Evolutionary conservation across 441 rosid genomes (phyloP), one percentile per base, ranked within the genome.

Genomic region (Populus hybrid): DNA sequence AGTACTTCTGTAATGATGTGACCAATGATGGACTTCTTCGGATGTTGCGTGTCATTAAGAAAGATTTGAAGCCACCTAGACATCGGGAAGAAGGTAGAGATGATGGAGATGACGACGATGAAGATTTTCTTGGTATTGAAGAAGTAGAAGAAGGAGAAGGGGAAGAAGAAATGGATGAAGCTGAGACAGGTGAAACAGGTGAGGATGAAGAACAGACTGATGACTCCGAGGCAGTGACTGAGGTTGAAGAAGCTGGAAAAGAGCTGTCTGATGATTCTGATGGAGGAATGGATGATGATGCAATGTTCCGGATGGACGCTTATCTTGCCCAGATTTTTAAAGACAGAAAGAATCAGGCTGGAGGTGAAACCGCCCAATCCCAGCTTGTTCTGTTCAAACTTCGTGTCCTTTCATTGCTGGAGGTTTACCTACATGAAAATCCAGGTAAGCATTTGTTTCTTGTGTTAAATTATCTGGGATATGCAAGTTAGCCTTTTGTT

Each of bases 221-320:
- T 85, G 93, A 96, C 80, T 90, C 92, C 3, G 96, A 92, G 86
- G 85, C 89, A 31, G 87, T 84, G 63, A 83, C 69, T 42, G 93
- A 89, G 42, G 82, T 78, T 64, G 88, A 85, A 82, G 86, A 85
- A 82, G 85, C 76, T 77, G 85, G 71, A 63, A 85, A 78, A 79
- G 91, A 86, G 77, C 74, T 42, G 72, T 69, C 83, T 6, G 97
- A 91, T 79, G 94, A 89, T 73, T 94, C 95, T 68, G 97, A 93
- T 86, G 93, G 87, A 67, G 99, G 89, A 72, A 89, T 94, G 98
- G 98, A 96, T 82, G 99, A 94, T 31, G 98, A 96, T 63, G 98
- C 98, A 68, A 96, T 94, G 99, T 93, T 96, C 86, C 91, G 91
- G 71, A 94, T 94, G 98, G 99, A 96, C 76, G 87, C 91, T 56